Base-by-base conservation (phyloP, 2,329 filamentous ascomycete genomes). In the Trichoderma lentiforme region DNA sequence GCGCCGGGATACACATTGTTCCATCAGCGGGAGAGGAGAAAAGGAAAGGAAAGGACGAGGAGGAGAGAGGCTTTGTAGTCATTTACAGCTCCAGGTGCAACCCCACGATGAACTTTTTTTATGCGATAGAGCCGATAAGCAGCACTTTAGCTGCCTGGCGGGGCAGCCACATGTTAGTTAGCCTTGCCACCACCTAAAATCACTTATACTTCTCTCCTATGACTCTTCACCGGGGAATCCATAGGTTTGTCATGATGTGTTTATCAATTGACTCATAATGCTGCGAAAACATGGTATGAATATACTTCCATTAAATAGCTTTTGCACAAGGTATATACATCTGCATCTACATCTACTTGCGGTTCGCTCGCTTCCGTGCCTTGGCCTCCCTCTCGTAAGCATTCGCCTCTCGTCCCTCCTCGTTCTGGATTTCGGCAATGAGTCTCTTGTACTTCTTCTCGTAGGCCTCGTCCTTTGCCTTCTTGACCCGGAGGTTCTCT, bases 361-460 rank as follows among this genome's bases (percentile, higher is more conserved):
- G 68, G 30, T 68, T 89, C 69, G 88, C 87, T 80, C 87, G 86
- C 82, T 93, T 94, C 81, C 94, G 88, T 80, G 86, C 86, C 80
- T 88, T 87, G 86, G 91, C 96, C 86, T 97, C 94, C 77, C 92
- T 88, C 83, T 97, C 95, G 87, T 98, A 98, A 63, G 88, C 89
- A 83, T 98, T 98, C 57, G 90, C 87, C 82, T 96, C 95, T 72
- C 87, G 86, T 1, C 95, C 95, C 82, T 98, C 96, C 84, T 97
- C 92, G 76, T 92, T 93, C 84, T 99, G 95, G 77, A 99, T 98
- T 87, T 98, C 95, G 11, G 95, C 93, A 76, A 98, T 90, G 73
- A 99, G 86, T 75, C 92, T 89, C 86, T 92, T 93, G 86, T 95
- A 97, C 88, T 98, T 98, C 86, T 93, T 93, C 86, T 98, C 95